Evolutionary conservation across 768 basidiomycete genomes (phyloP).

Genomic region (Serpula lacrymans): DNA sequence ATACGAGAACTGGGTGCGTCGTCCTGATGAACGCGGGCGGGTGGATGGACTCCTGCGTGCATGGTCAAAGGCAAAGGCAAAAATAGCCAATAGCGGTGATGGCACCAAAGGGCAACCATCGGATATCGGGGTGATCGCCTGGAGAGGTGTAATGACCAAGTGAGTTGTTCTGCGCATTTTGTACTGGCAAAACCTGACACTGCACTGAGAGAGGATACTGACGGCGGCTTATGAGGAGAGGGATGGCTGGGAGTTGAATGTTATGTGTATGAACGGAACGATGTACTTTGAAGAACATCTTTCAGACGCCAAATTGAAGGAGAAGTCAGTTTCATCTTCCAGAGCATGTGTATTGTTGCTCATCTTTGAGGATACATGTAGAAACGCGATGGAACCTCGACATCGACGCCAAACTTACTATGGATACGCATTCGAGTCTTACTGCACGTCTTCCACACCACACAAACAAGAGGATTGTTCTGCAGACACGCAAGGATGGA

Average conservation of each 20-base stretch:
- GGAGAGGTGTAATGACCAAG: conserved; percentile 88
- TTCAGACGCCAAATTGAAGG: conserved; percentile 51
- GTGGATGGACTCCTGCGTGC: conserved; percentile 67
- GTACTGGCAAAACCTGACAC: no score
- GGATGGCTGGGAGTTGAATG: conserved; percentile 79
- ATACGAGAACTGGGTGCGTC: conserved; percentile 69
- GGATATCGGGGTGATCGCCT: conserved; percentile 59
- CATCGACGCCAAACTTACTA: conserved; percentile 71
- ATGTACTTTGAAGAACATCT: conserved; percentile 75
- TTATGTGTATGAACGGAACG: conserved; percentile 70
- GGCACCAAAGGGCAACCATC: conserved; percentile 20
- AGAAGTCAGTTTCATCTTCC: conserved; percentile 50
- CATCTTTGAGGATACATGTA: no score
- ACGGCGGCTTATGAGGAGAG: conserved; percentile 79
- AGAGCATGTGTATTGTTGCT: conserved; percentile 3
- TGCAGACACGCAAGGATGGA: conserved; percentile 54
- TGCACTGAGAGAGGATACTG: conserved; percentile 70
- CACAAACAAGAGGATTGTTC: conserved; percentile 16
- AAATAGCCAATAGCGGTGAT: conserved; percentile 25
- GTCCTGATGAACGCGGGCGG: conserved; percentile 62
- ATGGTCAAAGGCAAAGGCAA: conserved; percentile 40
- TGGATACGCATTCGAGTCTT: conserved; percentile 89
- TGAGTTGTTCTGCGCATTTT: conserved; percentile 31
- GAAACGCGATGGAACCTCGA: conserved; percentile 62
- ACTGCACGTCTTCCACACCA: conserved; percentile 55